Base-by-base conservation (phyloP, 352 stramenopile genomes). In the Pythium chondricola region DNA sequence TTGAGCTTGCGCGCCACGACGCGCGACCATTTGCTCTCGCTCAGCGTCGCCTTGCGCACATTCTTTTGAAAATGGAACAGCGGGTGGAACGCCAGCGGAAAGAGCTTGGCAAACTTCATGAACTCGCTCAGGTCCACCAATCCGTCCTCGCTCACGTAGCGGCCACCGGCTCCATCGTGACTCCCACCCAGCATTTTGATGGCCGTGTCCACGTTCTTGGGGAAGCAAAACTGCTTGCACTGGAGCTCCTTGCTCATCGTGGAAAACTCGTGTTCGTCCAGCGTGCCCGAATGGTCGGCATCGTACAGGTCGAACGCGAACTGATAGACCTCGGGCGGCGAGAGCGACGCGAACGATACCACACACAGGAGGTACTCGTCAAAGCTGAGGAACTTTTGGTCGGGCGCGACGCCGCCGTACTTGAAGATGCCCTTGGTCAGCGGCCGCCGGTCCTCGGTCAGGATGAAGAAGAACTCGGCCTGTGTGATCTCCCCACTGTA, bases 221-320 rank as follows among this genome's bases (percentile, higher is more conserved):
- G 61, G 43, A 85, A 88, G 8, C 60, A 60, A 24, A 88, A 88
- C 40, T 85, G 71, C 25, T 77, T 67, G 32, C 67, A 85, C 43
- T 85, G 73, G 0, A 85, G 60, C 39, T 88, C 76, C 29, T 67
- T 55, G 53, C 71, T 85, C 73, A 88, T 74, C 26, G 72, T 67
- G 4, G 62, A 43, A 32, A 85, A 84, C 53, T 88, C 76, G 30
- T 54, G 58, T 35, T 85, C 71, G 44, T 88, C 76, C 8, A 88
- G 57, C 1, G 69, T 65, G 0, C 69, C 69, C 0, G 73, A 85
- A 21, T 70, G 53, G 32, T 85, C 76, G 21, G 57, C 61, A 38
- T 88, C 74, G 48, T 88, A 88, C 22, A 88, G 54, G 39, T 88
- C 74, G 37, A 88, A 88, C 2, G 78, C 67, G 48, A 69, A 85